Base-by-base conservation (phyloP, 345 rosid genomes). In the Aegle marmelos region DNA sequence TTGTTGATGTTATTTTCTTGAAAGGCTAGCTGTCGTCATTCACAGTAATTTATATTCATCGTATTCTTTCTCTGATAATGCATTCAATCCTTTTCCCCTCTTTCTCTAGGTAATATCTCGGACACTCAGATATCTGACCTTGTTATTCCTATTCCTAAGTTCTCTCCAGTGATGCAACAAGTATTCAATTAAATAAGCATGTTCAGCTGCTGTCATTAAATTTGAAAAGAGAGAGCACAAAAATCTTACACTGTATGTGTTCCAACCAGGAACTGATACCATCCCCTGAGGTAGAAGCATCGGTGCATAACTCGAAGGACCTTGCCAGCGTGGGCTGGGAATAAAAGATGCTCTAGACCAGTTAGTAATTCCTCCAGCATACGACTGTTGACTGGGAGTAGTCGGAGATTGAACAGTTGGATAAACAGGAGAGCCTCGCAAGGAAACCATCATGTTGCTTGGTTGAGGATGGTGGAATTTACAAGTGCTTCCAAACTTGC, bases 381-480 rank as follows among this genome's bases (percentile, higher is more conserved):
- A 86, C 56, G 98, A 94, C 82, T 91, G 94, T 84, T 90, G 97
- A 78, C 87, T 88, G 5, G 85, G 86, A 75, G 94, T 79, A 19
- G 95, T 87, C n/a, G 99, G 94, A 77, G 96, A 89, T 5, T 86
- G 92, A 60, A 89, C 86, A 39, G 95, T 78, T 72, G 92, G 88
- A 87, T 94, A 92, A 68, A 86, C 90, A 75, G 96, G 89, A 68
- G 98, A 91, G 59, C 93, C 92, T 45, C 86, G 90, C 75, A 89
- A 65, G 21, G 95, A 82, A 74, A 94, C 93, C 94, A 93, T 90
- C 90, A 92, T 83, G 83, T 89, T 92, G 74, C 88, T 82, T 85
- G 96, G 94, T 83, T 90, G 99, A 83, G 92, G 98, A 84, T 95
- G 99, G 77, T 97, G 98, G 83, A 90, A 97, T 84, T 94, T 97